These are phyloP conservation scores for Dipteronia sinensis DNA, from an alignment of 345 rosid genomes.

Conservation along the genomic window DNA sequence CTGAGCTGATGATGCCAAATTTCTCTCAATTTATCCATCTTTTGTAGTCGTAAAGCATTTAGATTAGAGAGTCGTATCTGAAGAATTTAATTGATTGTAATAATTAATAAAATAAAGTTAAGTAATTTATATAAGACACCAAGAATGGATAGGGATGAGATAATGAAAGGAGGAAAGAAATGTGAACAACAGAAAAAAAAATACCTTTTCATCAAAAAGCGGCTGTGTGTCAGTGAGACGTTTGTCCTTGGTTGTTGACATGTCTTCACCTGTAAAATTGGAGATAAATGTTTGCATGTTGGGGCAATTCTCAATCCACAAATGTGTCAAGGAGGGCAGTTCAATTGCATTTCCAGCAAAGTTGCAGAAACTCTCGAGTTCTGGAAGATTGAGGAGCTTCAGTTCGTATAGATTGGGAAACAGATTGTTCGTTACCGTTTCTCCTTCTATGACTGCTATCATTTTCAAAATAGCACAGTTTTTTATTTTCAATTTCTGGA, in stretches of 20 bases:
- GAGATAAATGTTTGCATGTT: no score
- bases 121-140: no score
- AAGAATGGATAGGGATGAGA: background rate
- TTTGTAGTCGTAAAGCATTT: background rate
- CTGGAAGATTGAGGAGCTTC: background rate
- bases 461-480: background rate
- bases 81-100: background rate
- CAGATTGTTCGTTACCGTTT: background rate
- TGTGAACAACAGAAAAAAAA: background rate
- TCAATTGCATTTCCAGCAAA: background rate
- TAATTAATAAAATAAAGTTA: no score
- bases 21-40: background rate
- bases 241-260: no score
- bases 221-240: background rate
- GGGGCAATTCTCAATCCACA: no score
- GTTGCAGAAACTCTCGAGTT: background rate
- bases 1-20: background rate
- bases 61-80: background rate
- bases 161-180: background rate
- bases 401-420: no score
- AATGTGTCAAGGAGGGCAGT: no score
- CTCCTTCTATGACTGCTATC: background rate
- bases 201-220: conserved; percentile 8
- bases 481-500: background rate
- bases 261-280: no score